Percentiles rank a stretch among this genome's conserved stretches.
phyloP scores from a whole-genome alignment of 164 flowering plant species.

The Magnolia officinalis region DNA sequence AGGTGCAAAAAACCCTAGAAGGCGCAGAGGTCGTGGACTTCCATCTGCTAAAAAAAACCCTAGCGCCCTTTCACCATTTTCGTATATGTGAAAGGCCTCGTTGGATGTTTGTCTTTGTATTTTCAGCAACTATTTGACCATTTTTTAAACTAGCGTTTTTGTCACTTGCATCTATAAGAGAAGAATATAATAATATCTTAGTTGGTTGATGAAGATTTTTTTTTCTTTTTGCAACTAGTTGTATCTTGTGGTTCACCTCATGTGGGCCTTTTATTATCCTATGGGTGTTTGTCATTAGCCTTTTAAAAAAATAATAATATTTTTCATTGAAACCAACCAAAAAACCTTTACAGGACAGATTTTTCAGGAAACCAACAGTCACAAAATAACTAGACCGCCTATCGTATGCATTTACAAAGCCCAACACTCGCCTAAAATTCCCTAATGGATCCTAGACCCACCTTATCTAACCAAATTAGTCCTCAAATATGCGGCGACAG shows the following conservation, averaged over 20 bases:
- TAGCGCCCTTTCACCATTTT: too few species aligned
- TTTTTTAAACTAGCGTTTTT: not conserved
- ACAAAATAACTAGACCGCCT: too few species aligned
- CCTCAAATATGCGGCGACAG: too few species aligned
- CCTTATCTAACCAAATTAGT: too few species aligned
- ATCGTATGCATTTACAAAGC: too few species aligned
- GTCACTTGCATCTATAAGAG: not conserved
- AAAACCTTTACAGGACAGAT: too few species aligned
- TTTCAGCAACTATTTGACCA: slow-evolving; percentile 47
- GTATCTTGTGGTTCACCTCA: slow-evolving; percentile 81
- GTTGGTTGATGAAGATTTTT: slow-evolving; percentile 6
- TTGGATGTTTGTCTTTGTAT: slow-evolving; percentile 74
- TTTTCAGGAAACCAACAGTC: too few species aligned
- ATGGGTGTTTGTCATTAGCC: slow-evolving; percentile 75
- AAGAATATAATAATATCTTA: not conserved
- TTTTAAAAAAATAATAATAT: slow-evolving; percentile 7
- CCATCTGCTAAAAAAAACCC: slow-evolving; percentile 87
- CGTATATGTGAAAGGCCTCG: slow-evolving; percentile 92
- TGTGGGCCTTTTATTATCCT: slow-evolving; percentile 66
- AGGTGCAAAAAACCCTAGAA: too few species aligned
- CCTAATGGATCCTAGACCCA: too few species aligned
- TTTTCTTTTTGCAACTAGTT: slow-evolving; percentile 49
- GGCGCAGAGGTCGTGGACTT: slow-evolving; percentile 67
- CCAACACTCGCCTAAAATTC: too few species aligned
- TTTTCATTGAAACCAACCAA: too few species aligned